phyloP scores from a whole-genome alignment of 2,329 filamentous ascomycete species.

The Trichophyton verrucosum region DNA sequence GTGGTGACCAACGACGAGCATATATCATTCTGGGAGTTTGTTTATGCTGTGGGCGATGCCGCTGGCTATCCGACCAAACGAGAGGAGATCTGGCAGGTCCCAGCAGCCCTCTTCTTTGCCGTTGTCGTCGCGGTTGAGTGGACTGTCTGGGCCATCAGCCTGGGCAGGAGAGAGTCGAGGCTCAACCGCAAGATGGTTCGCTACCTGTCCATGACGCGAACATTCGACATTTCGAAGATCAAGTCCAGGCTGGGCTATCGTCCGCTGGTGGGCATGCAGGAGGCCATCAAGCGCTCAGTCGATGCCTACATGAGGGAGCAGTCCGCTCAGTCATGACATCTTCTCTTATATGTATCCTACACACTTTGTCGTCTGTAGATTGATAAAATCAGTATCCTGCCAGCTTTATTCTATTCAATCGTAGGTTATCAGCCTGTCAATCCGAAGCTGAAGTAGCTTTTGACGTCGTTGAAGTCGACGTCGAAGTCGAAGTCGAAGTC shows the following conservation, averaged over 20 bases:
- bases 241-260: not conserved
- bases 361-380: no score
- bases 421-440: no score
- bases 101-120: not conserved
- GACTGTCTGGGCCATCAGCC: not conserved
- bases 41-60: conserved; percentile 30
- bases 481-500: no score
- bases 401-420: no score
- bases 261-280: not conserved
- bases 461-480: no score
- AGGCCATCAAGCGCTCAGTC: not conserved
- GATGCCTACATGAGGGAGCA: not conserved
- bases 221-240: not conserved
- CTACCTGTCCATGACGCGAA: not conserved
- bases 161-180: not conserved
- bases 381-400: no score
- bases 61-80: not conserved
- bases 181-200: not conserved
- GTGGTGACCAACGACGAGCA: conserved; percentile 72
- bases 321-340: not conserved
- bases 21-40: conserved; percentile 74
- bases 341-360: no score
- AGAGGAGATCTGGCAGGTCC: not conserved
- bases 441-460: no score
- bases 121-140: not conserved